These are phyloP conservation scores for Rutidosis leptorrhynchoides DNA, from an alignment of 129 eudicot genomes.

Conservation along the genomic window DNA sequence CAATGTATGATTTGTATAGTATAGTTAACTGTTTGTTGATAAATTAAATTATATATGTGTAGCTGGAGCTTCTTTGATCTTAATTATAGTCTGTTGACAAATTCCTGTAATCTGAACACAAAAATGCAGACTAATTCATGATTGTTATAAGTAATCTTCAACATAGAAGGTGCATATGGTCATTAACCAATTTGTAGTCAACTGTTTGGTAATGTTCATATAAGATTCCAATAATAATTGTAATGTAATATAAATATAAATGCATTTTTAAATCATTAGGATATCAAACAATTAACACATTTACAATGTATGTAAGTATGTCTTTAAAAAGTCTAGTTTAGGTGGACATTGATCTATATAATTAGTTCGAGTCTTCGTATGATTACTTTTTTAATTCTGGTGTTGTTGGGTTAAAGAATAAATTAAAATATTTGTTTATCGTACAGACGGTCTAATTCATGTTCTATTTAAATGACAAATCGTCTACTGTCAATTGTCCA, in stretches of 20 bases:
- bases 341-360: constrained; percentile 17
- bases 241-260: constrained; percentile 17
- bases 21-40: constrained; percentile 15
- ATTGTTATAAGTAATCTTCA: neutral
- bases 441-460: neutral
- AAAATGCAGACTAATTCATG: constrained; percentile 22
- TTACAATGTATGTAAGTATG: neutral
- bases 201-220: constrained; percentile 25
- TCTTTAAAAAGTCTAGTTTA: constrained; percentile 22
- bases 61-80: constrained; percentile 9
- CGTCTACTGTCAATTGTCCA: constrained; percentile 19
- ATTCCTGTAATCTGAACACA: constrained; percentile 13
- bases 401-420: constrained; percentile 13
- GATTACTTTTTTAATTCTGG: constrained; percentile 4
- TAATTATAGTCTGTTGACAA: neutral
- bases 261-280: neutral
- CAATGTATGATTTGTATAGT: neutral
- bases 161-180: constrained; percentile 4
- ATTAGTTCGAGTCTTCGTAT: constrained; percentile 8
- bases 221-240: constrained; percentile 24
- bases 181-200: constrained; percentile 21
- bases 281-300: neutral
- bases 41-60: constrained; percentile 17
- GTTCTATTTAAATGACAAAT: constrained; percentile 17
- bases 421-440: constrained; percentile 12